A percentile compares a stretch with the other conserved stretches of the same genome.
Conservation (phyloP, 768 basidiomycete genomes). For the Xerocomellus chrysenteron region DNA sequence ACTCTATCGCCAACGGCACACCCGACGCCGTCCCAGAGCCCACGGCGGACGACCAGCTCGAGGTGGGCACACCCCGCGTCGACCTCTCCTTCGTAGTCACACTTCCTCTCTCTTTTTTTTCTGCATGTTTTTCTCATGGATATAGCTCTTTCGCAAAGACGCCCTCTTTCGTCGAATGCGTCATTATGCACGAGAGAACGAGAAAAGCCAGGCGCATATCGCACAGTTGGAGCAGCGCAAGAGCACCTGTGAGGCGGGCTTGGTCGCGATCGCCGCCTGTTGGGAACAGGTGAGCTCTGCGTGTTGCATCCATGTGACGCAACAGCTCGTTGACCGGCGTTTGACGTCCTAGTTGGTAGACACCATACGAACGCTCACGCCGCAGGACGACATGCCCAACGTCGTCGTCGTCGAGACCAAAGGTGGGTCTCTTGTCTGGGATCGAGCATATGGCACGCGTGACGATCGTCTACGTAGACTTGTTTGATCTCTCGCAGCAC, state of each 20-base stretch:
- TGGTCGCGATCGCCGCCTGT: constrained; percentile 73
- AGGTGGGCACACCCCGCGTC: constrained; percentile 46
- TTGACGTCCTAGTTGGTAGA: constrained; percentile 54
- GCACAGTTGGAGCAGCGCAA: constrained; percentile 65
- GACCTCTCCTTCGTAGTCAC: constrained; percentile 23
- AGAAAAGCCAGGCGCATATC: constrained; percentile 59
- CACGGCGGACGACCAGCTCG: constrained; percentile 55
- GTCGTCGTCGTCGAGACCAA: constrained; percentile 38
- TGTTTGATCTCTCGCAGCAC: constrained; percentile 35
- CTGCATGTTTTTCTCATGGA: constrained; percentile 1
- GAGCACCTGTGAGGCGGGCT: constrained; percentile 63
- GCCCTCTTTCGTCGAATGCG: constrained; percentile 84
- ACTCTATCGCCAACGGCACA: constrained; percentile 39
- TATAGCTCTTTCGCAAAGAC: constrained; percentile 80
- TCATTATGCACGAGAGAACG: constrained; percentile 75
- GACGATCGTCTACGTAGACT: constrained; percentile 17
- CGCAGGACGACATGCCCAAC: constrained; percentile 48
- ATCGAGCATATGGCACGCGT: neutral
- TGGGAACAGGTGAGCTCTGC: constrained; percentile 68
- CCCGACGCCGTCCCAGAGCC: constrained; percentile 41
- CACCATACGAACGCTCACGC: constrained; percentile 59
- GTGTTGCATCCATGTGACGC: no score
- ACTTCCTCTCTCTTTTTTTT: constrained; percentile 12
- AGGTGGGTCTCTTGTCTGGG: constrained; percentile 31
- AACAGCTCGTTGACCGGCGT: neutral